Evolutionary conservation across 805 yeast genomes (phyloP).

Genomic region (Saccharomyces eubayanus): DNA sequence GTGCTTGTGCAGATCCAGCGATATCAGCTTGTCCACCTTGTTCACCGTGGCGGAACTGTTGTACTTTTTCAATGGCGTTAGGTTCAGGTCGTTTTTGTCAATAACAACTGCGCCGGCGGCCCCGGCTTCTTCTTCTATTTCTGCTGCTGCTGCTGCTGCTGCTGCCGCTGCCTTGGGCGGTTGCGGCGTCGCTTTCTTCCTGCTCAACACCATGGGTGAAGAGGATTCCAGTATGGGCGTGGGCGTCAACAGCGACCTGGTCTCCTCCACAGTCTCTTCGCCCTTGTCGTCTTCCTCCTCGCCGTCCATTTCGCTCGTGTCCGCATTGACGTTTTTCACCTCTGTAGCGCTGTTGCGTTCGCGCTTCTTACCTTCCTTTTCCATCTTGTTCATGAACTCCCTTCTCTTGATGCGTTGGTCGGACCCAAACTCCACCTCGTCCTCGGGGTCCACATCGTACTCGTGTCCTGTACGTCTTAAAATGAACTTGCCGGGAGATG

Average conservation of each 20-base stretch:
- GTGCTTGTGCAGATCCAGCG: conserved; percentile 8
- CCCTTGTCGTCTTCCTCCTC: neutral
- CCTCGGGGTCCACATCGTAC: conserved; percentile 23
- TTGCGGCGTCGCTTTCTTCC: neutral
- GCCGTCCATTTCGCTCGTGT: neutral
- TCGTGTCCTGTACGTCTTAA: conserved; percentile 10
- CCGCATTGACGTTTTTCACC: conserved; percentile 1
- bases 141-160: neutral
- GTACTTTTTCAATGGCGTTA: neutral
- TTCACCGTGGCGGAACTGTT: neutral
- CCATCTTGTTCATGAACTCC: conserved; percentile 16
- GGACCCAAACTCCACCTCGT: conserved; percentile 25
- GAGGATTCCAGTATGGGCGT: neutral
- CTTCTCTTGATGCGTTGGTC: conserved; percentile 21
- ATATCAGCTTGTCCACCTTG: conserved; percentile 11
- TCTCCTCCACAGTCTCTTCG: neutral
- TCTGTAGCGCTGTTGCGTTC: neutral
- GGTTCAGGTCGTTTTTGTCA: neutral
- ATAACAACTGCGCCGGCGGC: neutral
- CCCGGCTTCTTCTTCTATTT: neutral
- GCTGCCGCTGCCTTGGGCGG: neutral
- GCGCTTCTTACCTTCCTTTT: conserved; percentile 1
- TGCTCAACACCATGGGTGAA: neutral
- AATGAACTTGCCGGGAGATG: conserved; percentile 5
- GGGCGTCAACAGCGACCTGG: neutral